phyloP scores from a whole-genome alignment of 257 asterid genomes.

The Capsicum rhomboideum region DNA sequence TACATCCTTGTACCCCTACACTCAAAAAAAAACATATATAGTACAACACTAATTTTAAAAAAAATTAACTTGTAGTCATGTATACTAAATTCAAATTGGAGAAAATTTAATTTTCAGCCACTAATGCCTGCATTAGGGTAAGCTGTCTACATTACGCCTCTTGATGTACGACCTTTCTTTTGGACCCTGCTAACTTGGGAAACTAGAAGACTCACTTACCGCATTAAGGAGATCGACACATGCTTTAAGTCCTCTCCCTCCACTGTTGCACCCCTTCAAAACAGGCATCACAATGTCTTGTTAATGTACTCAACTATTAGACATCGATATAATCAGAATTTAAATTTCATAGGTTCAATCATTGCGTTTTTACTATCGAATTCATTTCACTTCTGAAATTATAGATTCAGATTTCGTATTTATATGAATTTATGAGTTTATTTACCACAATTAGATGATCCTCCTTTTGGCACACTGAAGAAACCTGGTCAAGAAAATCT shows the following conservation, averaged over 20 bases:
- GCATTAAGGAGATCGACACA: conserved; percentile 21
- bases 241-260: conserved; percentile 7
- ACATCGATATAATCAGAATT: background rate
- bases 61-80: background rate
- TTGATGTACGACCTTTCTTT: no score
- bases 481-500: conserved; percentile 8
- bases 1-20: conserved; percentile 11
- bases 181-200: no score
- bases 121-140: no score
- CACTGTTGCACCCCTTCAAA: conserved; percentile 12
- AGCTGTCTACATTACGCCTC: background rate
- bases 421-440: background rate
- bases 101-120: no score
- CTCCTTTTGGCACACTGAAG: conserved; percentile 5
- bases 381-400: background rate
- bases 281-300: background rate
- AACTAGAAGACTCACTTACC: background rate
- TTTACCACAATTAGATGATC: conserved; percentile 15
- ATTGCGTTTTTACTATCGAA: background rate
- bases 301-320: background rate
- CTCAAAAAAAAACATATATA: background rate
- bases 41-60: background rate
- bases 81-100: background rate
- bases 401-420: background rate
- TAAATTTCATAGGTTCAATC: background rate